Evolutionary conservation across 768 basidiomycete genomes (phyloP).

Genomic region (Calocybe indica): DNA sequence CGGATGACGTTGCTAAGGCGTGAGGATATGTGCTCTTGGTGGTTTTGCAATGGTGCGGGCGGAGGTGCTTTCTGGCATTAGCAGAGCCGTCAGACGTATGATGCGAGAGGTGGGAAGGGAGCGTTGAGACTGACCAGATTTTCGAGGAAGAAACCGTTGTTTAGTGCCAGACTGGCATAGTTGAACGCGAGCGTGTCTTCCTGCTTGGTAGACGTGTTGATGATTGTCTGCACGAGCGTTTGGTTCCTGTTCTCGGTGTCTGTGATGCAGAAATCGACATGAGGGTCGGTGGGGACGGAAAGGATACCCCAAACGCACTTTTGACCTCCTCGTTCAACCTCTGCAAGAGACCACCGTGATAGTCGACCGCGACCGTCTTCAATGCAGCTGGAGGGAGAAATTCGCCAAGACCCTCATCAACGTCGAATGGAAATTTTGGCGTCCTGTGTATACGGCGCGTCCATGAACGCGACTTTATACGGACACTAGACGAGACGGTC

Average conservation of each 20-base stretch:
- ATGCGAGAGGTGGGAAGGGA: conserved; percentile 4
- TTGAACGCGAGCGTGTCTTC: conserved; percentile 72
- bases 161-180: conserved; percentile 87
- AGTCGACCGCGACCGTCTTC: conserved; percentile 70
- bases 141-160: conserved; percentile 93
- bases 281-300: not conserved
- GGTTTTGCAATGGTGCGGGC: conserved; percentile 21
- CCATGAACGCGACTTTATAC: conserved; percentile 17
- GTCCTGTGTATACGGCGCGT: conserved; percentile 44
- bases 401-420: conserved; percentile 68
- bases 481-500: conserved; percentile 8
- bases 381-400: conserved; percentile 77
- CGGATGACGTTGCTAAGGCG: conserved; percentile 29
- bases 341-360: conserved; percentile 78
- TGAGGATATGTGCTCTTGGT: conserved; percentile 31
- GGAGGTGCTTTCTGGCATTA: conserved; percentile 34
- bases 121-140: conserved; percentile 55
- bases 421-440: conserved; percentile 53
- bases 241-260: conserved; percentile 50
- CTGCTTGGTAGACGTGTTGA: conserved; percentile 55
- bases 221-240: conserved; percentile 66
- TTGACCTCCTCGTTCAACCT: conserved; percentile 70
- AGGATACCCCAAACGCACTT: conserved; percentile 37
- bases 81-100: conserved; percentile 7
- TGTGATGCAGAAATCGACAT: conserved; percentile 21